A percentile compares a stretch with the other conserved stretches of the same genome.
Evolutionary conservation across 257 asterid species (phyloP).

Genomic region (Solanum paucissectum): DNA sequence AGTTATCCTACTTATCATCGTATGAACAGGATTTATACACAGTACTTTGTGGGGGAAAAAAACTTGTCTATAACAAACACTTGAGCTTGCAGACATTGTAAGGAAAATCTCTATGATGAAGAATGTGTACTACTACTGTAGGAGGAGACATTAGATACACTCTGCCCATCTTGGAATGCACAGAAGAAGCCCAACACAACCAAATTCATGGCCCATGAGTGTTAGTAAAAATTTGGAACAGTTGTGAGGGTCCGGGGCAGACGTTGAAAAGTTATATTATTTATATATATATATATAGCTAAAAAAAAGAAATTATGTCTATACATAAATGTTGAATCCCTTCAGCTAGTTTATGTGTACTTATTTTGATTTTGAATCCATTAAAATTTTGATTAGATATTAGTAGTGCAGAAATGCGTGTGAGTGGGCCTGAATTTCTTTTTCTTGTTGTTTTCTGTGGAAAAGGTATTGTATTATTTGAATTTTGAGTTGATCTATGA

Average conservation of each 20-base stretch:
- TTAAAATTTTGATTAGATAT: background rate
- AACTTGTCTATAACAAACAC: background rate
- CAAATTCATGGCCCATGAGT: background rate
- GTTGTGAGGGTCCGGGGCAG: no score
- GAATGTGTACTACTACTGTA: no score
- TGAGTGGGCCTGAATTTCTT: background rate
- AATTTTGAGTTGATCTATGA: background rate
- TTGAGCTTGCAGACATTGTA: background rate
- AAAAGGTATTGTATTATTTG: background rate
- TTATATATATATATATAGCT: no score
- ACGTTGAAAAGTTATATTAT: no score
- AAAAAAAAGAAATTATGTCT: no score
- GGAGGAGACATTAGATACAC: background rate
- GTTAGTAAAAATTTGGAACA: background rate
- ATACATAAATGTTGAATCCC: no score
- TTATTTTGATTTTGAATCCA: no score
- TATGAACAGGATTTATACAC: background rate
- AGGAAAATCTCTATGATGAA: background rate
- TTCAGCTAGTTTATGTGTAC: no score
- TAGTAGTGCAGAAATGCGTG: background rate
- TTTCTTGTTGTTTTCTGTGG: background rate
- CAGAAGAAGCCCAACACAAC: background rate
- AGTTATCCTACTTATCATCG: background rate
- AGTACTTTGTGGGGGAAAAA: background rate
- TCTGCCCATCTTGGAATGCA: background rate